Conservation (phyloP, 192 early-diverging fungal species). For the Phlyctochytrium arcticum region DNA sequence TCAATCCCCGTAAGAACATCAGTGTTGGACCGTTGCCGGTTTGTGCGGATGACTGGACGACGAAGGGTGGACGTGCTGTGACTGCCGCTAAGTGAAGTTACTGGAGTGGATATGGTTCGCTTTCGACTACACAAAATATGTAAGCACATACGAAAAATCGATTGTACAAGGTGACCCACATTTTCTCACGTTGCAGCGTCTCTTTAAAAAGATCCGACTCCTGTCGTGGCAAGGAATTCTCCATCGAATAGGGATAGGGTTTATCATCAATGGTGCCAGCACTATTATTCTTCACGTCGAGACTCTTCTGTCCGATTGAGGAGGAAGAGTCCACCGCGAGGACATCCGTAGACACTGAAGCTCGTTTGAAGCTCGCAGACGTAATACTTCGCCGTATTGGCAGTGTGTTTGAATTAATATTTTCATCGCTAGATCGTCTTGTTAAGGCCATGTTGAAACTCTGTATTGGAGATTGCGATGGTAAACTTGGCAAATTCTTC, state of each 20-base stretch:
- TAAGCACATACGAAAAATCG: not conserved
- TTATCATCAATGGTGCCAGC: not conserved
- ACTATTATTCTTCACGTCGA: not conserved
- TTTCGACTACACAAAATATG: slow-evolving; percentile 21
- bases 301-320: not conserved
- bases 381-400: not conserved
- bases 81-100: slow-evolving; percentile 7
- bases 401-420: not conserved
- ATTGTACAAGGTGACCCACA: not conserved
- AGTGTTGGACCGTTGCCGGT: slow-evolving; percentile 31
- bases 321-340: not conserved
- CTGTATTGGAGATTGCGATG: not conserved
- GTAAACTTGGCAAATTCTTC: not conserved
- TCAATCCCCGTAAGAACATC: slow-evolving; percentile 11
- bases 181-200: slow-evolving; percentile 17
- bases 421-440: not conserved
- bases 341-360: no score
- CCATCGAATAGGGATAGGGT: not conserved
- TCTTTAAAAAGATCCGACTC: no score
- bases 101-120: slow-evolving; percentile 27
- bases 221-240: no score
- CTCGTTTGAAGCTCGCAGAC: not conserved
- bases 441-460: no score
- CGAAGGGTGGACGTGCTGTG: slow-evolving; percentile 15
- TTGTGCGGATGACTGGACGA: slow-evolving; percentile 15